Evolutionary conservation across 2,329 filamentous ascomycete genomes (phyloP).

Genomic region (Pseudopyrenochaeta lycopersici): DNA sequence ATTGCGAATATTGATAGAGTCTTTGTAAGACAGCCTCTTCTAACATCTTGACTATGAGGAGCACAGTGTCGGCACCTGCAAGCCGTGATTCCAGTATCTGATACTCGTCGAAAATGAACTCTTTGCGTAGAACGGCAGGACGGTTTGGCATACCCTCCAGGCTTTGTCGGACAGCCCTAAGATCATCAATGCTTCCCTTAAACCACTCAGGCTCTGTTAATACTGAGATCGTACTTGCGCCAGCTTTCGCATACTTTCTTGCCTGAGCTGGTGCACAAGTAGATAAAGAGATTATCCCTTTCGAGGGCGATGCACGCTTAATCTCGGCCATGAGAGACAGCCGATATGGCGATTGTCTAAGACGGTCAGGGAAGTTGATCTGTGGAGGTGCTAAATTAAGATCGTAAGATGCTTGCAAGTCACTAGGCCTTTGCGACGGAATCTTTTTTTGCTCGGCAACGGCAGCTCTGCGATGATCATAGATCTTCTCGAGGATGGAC

Average conservation of each 20-base stretch:
- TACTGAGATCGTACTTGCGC: conserved; percentile 97
- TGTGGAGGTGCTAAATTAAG: conserved; percentile 85
- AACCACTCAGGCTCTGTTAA: conserved; percentile 99
- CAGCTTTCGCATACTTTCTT: conserved; percentile 88
- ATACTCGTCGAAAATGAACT: conserved; percentile 98
- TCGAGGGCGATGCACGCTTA: conserved; percentile 94
- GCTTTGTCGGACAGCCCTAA: conserved; percentile 85
- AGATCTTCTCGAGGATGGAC: conserved; percentile 92
- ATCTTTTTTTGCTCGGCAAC: conserved; percentile 84
- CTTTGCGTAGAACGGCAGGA: conserved; percentile 90
- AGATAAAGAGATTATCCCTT: conserved; percentile 88
- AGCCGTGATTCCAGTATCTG: conserved; percentile 95
- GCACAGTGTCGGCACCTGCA: conserved; percentile 90
- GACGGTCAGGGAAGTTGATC: conserved; percentile 78
- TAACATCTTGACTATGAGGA: conserved; percentile 99
- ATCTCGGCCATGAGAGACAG: conserved; percentile 97
- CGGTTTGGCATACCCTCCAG: conserved; percentile 91
- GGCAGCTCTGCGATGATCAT: conserved; percentile 77
- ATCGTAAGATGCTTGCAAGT: conserved; percentile 87
- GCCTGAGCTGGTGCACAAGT: conserved; percentile 91
- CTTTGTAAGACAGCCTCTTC: conserved; percentile 75
- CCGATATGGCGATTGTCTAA: conserved; percentile 84
- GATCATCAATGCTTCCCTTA: conserved; percentile 95
- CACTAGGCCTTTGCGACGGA: conserved; percentile 82
- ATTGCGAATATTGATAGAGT: conserved; percentile 88